Evolutionary conservation across 2,329 filamentous ascomycete genomes (phyloP), one percentile per base, ranked within the genome.

Genomic region (Fusarium annulatum): DNA sequence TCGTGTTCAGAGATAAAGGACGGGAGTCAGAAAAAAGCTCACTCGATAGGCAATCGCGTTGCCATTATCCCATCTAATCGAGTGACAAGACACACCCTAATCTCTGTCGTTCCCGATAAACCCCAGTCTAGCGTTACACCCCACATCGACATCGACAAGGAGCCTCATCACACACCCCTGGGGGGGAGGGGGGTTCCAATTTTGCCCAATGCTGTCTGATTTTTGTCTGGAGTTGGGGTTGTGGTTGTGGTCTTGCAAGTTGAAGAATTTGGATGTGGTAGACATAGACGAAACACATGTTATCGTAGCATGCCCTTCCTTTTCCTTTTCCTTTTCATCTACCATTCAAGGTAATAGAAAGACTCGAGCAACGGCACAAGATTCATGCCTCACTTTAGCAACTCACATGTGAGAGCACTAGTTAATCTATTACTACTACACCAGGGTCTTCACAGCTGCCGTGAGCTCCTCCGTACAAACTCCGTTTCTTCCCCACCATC

Each of bases 51-150:
- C 62, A 71, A 62, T 63, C 66, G 69, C 60, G 46, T 61, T 72
- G 61, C 48, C 61, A 74, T 74, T 74, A 74, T 74, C 72, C 67
- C 72, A 74, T 74, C 72, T 72, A 73, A 74, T 74, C 65, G 71
- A 69, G 71, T 72, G 71, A 64, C 71, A 66, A 63, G 59, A 68
- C 65, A 68, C 55, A 62, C 64, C 64, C 65, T 48, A 74, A 74
- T 74, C 72, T 74, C 48, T 68, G 64, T 72, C 41, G 67, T 74
- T 74, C 68, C 72, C 60, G 71, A 74, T 74, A 74, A 72, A 74
- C 72, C 72, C 71, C 71, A 67, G 64, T 36, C 51, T 55, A 73
- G 56, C 48, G 62, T 41, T 57, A 61, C 70, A 72, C 70, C 69
- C 69, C 69, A 67, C 69, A 71, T 49, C 41, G 41, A 46, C 52